A percentile compares a stretch with the other conserved stretches of the same genome.
Conservation (phyloP, 192 early-diverging fungal species). For the Coemansia sp. region DNA sequence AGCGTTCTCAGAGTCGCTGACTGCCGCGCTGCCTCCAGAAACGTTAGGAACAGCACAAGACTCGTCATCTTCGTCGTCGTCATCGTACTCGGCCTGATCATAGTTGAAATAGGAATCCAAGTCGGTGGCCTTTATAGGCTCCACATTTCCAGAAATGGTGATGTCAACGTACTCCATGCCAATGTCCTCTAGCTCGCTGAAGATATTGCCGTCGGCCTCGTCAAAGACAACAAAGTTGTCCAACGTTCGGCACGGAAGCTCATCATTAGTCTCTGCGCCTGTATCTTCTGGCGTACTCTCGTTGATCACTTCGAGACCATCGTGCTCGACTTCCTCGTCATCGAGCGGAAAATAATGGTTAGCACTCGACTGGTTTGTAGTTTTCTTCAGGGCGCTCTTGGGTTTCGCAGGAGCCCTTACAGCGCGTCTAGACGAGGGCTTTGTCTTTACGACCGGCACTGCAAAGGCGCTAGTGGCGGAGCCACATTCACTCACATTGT, state of each 20-base stretch:
- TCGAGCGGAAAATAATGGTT: slow-evolving; percentile 19
- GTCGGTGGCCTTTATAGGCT: slow-evolving; percentile 40
- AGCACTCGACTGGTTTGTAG: background rate
- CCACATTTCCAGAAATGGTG: slow-evolving; percentile 56
- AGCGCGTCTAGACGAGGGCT: slow-evolving; percentile 1
- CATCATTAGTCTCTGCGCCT: slow-evolving; percentile 21
- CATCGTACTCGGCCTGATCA: slow-evolving; percentile 43
- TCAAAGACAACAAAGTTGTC: slow-evolving; percentile 62
- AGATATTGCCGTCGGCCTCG: slow-evolving; percentile 23
- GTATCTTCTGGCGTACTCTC: slow-evolving; percentile 33
- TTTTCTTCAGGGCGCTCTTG: background rate
- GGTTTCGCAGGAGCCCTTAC: background rate
- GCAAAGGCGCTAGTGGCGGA: background rate
- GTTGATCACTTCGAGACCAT: slow-evolving; percentile 51
- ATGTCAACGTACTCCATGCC: slow-evolving; percentile 51
- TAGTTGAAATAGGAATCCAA: slow-evolving; percentile 11
- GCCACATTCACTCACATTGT: background rate
- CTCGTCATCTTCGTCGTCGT: slow-evolving; percentile 36
- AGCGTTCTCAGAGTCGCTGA: slow-evolving; percentile 12
- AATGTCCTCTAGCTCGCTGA: slow-evolving; percentile 54
- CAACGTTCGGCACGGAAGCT: slow-evolving; percentile 56
- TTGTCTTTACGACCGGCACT: background rate
- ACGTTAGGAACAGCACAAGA: slow-evolving; percentile 25
- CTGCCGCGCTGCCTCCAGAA: background rate
- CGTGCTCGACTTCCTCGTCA: slow-evolving; percentile 42